phyloP scores from a whole-genome alignment of 495 filamentous ascomycete genomes.

The Podospora fimiseda region DNA sequence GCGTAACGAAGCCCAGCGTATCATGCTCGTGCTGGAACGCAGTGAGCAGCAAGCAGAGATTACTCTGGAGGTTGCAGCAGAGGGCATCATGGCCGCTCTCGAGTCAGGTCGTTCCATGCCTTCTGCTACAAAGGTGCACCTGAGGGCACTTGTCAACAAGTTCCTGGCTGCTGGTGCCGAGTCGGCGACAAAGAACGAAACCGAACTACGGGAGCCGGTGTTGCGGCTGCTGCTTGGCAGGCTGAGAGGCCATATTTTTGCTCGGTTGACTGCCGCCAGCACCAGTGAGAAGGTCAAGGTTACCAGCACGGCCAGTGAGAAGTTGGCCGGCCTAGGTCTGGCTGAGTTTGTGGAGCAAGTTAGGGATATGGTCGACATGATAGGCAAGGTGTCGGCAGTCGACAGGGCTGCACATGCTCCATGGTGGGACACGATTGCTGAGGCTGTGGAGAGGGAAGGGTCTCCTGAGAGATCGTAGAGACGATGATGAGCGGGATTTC shows the following conservation, averaged over 20 bases:
- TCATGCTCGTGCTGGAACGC: conserved; percentile 49
- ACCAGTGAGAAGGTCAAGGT: conserved; percentile 73
- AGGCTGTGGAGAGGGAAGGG: conserved; percentile 34
- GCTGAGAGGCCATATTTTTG: conserved; percentile 67
- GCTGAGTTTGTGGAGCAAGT: conserved; percentile 84
- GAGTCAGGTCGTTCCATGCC: conserved; percentile 80
- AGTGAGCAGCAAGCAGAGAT: conserved; percentile 39
- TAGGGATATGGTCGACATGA: conserved; percentile 72
- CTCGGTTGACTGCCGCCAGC: conserved; percentile 65
- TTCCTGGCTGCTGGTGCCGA: conserved; percentile 40
- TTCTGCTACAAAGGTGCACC: conserved; percentile 50
- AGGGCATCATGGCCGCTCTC: conserved; percentile 68
- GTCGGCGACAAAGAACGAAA: conserved; percentile 24
- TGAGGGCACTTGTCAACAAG: conserved; percentile 47
- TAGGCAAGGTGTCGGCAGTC: conserved; percentile 66
- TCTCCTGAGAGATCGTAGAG: background rate
- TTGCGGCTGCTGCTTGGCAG: conserved; percentile 71
- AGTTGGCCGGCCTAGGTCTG: conserved; percentile 70
- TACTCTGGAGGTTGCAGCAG: conserved; percentile 48
- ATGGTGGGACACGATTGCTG: conserved; percentile 71
- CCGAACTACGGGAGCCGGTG: conserved; percentile 68
- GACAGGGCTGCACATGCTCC: conserved; percentile 71
- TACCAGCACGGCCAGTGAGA: conserved; percentile 78
- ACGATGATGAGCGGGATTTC: background rate
- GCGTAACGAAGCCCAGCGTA: conserved; percentile 77